phyloP scores from a whole-genome alignment of 2,329 filamentous ascomycete species.

The Chrysoporthe austroafricana region DNA sequence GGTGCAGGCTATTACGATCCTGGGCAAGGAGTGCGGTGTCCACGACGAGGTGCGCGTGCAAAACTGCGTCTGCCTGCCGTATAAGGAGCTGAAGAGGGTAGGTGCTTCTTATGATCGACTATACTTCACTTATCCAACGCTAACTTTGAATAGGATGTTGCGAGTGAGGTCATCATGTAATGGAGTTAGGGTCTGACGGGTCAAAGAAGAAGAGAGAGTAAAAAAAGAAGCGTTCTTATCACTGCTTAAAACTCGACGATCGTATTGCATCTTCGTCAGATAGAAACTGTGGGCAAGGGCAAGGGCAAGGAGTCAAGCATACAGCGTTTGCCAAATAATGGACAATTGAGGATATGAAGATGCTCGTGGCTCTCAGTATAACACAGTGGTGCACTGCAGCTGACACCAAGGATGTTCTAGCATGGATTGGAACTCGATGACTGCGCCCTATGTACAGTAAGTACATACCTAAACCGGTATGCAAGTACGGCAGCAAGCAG shows the following conservation, averaged over 20 bases:
- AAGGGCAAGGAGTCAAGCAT: background rate
- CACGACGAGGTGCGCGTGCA: slow-evolving; percentile 94
- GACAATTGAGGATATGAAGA: background rate
- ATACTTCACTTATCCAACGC: background rate
- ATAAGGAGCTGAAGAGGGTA: slow-evolving; percentile 97
- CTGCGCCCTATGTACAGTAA: too few species aligned
- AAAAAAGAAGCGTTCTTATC: background rate
- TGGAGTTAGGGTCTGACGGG: background rate
- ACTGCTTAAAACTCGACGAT: background rate
- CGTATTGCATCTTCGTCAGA: background rate
- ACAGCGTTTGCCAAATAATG: background rate
- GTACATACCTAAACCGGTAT: too few species aligned
- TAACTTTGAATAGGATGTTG: slow-evolving; percentile 65
- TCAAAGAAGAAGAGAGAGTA: background rate
- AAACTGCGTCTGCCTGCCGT: slow-evolving; percentile 96
- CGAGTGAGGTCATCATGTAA: slow-evolving; percentile 74
- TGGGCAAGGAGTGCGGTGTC: slow-evolving; percentile 94
- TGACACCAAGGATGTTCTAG: background rate
- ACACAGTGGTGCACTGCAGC: background rate
- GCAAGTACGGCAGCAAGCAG: too few species aligned
- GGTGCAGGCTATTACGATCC: slow-evolving; percentile 96
- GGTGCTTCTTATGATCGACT: slow-evolving; percentile 41
- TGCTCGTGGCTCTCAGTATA: background rate
- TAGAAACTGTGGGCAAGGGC: background rate
- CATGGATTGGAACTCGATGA: background rate